Conservation (phyloP, 345 rosid genomes). For the Linum lewisii region DNA sequence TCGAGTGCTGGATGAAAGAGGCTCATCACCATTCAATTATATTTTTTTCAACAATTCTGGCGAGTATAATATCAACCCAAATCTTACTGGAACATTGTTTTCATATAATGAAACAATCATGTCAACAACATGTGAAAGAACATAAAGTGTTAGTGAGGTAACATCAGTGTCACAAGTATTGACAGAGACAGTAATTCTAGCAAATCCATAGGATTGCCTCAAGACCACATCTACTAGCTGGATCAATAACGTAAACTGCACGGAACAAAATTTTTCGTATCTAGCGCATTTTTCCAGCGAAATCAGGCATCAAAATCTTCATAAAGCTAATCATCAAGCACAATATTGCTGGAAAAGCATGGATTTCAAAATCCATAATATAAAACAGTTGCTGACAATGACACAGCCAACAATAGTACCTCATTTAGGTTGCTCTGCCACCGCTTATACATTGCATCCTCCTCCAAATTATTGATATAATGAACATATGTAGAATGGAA, state of each 20-base stretch:
- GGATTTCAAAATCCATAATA: conserved; percentile 9
- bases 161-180: neutral
- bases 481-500: conserved; percentile 83
- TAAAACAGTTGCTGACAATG: neutral
- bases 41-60: conserved; percentile 48
- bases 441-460: conserved; percentile 88
- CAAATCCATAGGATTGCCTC: conserved; percentile 38
- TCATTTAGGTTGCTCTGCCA: conserved; percentile 93
- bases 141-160: neutral
- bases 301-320: conserved; percentile 95
- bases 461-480: conserved; percentile 94
- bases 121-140: conserved; percentile 46
- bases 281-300: conserved; percentile 89
- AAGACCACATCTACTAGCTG: conserved; percentile 77
- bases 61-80: conserved; percentile 84
- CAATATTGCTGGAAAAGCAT: conserved; percentile 12
- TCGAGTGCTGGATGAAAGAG: conserved; percentile 30
- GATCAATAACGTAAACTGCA: conserved; percentile 92
- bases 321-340: conserved; percentile 18
- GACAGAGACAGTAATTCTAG: conserved; percentile 11
- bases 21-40: conserved; percentile 47
- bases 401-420: conserved; percentile 29
- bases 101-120: conserved; percentile 64
- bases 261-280: conserved; percentile 90
- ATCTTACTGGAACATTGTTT: conserved; percentile 77